Evolutionary conservation across 164 flowering plant genomes (phyloP).

Genomic region (Hamamelis virginiana): DNA sequence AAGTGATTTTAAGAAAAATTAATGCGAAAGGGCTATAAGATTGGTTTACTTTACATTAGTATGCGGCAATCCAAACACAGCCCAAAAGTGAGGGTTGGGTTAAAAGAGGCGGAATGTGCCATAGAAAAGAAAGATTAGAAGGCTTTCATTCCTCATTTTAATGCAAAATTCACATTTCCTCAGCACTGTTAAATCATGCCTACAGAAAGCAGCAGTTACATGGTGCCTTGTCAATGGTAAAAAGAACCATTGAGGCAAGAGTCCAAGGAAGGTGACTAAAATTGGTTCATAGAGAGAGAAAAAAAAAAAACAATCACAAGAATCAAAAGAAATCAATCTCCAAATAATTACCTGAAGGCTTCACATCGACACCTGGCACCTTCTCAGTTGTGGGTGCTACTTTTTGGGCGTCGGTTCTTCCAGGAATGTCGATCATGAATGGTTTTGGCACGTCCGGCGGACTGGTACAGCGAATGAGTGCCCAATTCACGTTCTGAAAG

Average conservation of each 20-base stretch:
- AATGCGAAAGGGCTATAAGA: too few species aligned
- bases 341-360: conserved; percentile 76
- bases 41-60: too few species aligned
- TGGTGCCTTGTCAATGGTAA: conserved; percentile 15
- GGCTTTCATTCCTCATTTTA: conserved; percentile 19
- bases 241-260: conserved; percentile 25
- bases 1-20: too few species aligned
- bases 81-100: too few species aligned
- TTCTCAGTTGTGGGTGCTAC: conserved; percentile 24
- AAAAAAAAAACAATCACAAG: conserved; percentile 18
- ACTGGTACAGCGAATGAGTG: conserved; percentile 78
- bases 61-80: too few species aligned
- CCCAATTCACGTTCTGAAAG: conserved; percentile 88
- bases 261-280: conserved; percentile 14
- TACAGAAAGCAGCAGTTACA: conserved; percentile 16
- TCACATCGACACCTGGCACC: conserved; percentile 56
- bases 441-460: conserved; percentile 85
- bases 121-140: conserved; percentile 11
- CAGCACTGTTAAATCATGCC: conserved; percentile 11
- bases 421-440: conserved; percentile 24
- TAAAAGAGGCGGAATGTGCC: neutral
- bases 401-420: conserved; percentile 21
- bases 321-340: conserved; percentile 83
- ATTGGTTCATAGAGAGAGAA: conserved; percentile 3
- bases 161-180: conserved; percentile 15